Evolutionary conservation across 371 early-diverging fungal species (phyloP).

Genomic region (Mortierella polycephala): DNA sequence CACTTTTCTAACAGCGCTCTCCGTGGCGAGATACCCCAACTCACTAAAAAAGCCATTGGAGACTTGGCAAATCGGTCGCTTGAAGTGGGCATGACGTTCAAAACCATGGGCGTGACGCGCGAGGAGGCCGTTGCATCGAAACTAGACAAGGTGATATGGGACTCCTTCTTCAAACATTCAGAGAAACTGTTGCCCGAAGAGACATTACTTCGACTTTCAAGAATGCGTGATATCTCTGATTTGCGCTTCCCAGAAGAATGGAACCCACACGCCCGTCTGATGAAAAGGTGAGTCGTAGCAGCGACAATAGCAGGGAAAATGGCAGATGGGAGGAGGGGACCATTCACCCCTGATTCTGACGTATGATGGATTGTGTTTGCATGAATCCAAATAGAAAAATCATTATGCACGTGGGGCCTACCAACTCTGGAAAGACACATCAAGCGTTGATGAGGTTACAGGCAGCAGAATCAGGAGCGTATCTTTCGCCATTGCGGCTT

Average conservation of each 20-base stretch:
- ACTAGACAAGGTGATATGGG: conserved; percentile 41
- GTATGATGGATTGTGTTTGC: background rate
- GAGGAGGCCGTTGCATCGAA: conserved; percentile 33
- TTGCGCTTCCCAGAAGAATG: conserved; percentile 85
- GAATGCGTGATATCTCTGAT: conserved; percentile 74
- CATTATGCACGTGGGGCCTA: conserved; percentile 95
- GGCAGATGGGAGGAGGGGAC: background rate
- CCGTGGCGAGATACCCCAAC: conserved; percentile 23
- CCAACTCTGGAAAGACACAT: conserved; percentile 97
- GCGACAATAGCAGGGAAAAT: background rate
- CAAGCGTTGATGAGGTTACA: conserved; percentile 82
- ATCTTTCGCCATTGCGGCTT: conserved; percentile 93
- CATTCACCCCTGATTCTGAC: background rate
- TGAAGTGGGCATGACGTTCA: conserved; percentile 52
- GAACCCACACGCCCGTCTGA: conserved; percentile 77
- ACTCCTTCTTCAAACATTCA: conserved; percentile 34
- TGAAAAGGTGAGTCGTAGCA: conserved; percentile 62
- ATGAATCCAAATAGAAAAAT: conserved; percentile 68
- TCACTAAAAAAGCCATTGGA: conserved; percentile 25
- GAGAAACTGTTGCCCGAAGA: conserved; percentile 32
- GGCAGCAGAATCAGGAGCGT: conserved; percentile 75
- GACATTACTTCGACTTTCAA: conserved; percentile 17
- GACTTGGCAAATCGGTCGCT: conserved; percentile 26
- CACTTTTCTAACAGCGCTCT: conserved; percentile 12
- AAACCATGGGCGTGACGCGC: conserved; percentile 39